phyloP scores from a whole-genome alignment of 176 grass and related monocot species.

The Oryza rufipogon region DNA sequence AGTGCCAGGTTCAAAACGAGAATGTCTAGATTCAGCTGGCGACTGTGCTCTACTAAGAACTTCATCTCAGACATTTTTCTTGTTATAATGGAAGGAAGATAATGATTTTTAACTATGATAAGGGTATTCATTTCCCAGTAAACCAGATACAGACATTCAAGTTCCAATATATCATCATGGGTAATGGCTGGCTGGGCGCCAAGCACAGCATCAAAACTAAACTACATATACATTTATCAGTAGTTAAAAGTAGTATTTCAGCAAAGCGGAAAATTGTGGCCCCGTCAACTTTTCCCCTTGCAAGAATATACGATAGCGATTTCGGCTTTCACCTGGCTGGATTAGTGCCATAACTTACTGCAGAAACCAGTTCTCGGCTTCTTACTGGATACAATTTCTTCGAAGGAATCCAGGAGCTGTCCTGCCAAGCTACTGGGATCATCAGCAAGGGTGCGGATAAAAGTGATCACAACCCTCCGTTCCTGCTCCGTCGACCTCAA shows the following conservation, averaged over 20 bases:
- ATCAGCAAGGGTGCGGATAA: conserved; percentile 68
- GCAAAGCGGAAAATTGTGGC: conserved; percentile 34
- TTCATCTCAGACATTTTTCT: not conserved
- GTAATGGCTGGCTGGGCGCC: conserved; percentile 8
- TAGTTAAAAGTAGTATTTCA: conserved; percentile 39
- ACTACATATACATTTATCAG: conserved; percentile 31
- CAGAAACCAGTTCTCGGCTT: conserved; percentile 66
- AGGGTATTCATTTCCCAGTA: not conserved
- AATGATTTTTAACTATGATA: not conserved
- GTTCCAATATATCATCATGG: not conserved
- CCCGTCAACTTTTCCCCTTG: not conserved
- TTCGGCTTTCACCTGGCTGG: not conserved
- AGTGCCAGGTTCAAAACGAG: not conserved
- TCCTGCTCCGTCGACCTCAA: conserved; percentile 78
- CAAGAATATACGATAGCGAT: conserved; percentile 38
- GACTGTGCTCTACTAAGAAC: not conserved
- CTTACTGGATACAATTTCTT: conserved; percentile 72
- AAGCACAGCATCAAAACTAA: conserved; percentile 30
- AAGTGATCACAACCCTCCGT: conserved; percentile 78
- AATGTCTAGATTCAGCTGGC: not conserved
- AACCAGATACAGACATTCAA: not conserved
- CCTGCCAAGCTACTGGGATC: conserved; percentile 81
- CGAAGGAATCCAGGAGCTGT: conserved; percentile 81
- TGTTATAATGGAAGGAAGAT: not conserved
- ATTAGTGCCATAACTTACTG: conserved; percentile 84